Evolutionary conservation across 345 rosid species (phyloP), one percentile per base, ranked within the genome.

Genomic region (Noccaea caerulescens): DNA sequence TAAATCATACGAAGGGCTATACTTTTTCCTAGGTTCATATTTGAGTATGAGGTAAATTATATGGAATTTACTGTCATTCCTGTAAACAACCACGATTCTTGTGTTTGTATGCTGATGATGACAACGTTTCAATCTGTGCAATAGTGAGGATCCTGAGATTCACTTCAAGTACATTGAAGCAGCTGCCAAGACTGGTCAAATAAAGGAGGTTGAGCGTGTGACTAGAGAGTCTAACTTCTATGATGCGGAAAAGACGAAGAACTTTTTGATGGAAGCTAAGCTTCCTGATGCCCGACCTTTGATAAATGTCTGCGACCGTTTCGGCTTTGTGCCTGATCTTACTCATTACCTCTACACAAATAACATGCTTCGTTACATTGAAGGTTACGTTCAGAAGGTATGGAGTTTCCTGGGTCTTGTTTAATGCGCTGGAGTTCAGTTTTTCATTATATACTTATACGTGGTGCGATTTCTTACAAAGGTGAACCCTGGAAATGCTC

Each of bases 401-500:
- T 45, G 68, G 7, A 10, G 46, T 58, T 45, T 65, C 43, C 14
- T 3, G 10, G 5, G 11, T 54, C 36, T 11, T 27, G 3, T 66
- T 20, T 42, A 57, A 23, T 56, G 47, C 12, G 7, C 36, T 8
- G 51, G 18, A 34, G 1, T 59, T 58, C 45, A 54, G 14, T 45
- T 4, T 36, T 42, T 34, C 2, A 30, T 44, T 12, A 7, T 10
- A 57, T 59, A 58, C 20, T 57, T 16, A 58, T 47, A 14, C 27
- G 41, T 60, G 34, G 41, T 60, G 34, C 13, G 6, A 36, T 75
- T 72, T 42, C 50, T 14, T 68, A 68, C 38, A 25, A 80, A 95
- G 99, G 99, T 95, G 46, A 95, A 88, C 84, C 99, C 99, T n/a
- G 92, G 91, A 63, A 95, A 92, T 79, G 93, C 99, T 75, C 99